Evolutionary conservation across 2,329 filamentous ascomycete species (phyloP), one percentile per base, ranked within the genome.

Genomic region (Claviceps sp.): DNA sequence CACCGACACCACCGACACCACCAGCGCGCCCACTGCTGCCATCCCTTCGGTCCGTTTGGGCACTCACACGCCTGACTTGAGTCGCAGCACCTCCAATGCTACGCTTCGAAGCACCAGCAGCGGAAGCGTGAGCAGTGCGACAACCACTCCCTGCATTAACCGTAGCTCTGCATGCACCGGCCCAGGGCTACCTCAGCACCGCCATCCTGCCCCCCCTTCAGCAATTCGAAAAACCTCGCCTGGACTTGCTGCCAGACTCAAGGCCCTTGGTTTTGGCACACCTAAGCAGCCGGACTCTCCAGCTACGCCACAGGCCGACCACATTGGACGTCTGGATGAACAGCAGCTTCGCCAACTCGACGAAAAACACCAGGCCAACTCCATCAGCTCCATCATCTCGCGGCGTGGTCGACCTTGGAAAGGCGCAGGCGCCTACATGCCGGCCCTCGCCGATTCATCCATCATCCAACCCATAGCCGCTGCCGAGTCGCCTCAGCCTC

Each of bases 391-490:
- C 71, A 57, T 71, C 57, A 71, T 86, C 60, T 74, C 82, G 65
- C 76, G 82, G 62, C 77, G 82, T 61, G 84, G 84, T 63, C 80
- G 81, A 62, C 78, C 83, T 59, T 88, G 85, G 85, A 86, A 79
- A 71, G 82, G 80, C 64, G 75, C 78, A 63, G 76, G 78, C 63
- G 59, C 62, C 57, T 61, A 58, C 52, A 56, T 54, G 51, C 64
- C 64, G 49, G 61, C 66, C 49, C 58, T 57, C 48, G 56, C 60
- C 54, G 59, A 62, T 55, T 50, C 49, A 29, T 8, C 57, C 52
- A 52, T 55, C 52, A 56, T 56, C 54, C 49, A 51, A 34, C 34
- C 50, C 50, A 50, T 63, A 39, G 57, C 62, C 56, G 55, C 59
- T 55, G 57, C 61, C 57, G 63, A 66, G 55, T 54, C 61, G 44